Evolutionary conservation across 129 eudicot species (phyloP).

Genomic region (Erigeron canadensis): DNA sequence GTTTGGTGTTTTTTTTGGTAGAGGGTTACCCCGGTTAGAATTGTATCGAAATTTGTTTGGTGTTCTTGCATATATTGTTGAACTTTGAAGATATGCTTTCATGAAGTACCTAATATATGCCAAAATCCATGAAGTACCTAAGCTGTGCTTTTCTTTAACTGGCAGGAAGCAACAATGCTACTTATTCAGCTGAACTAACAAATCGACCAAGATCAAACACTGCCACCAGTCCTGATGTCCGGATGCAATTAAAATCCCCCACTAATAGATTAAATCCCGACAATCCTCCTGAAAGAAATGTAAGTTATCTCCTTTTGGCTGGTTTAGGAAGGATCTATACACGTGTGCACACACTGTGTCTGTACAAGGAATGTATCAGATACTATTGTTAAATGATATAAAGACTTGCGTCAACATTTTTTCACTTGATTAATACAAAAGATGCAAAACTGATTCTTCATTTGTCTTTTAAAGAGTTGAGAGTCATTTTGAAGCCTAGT

Average conservation of each 20-base stretch:
- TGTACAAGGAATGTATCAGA: background rate
- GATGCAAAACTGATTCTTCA: background rate
- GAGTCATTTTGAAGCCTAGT: background rate
- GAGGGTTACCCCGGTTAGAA: too few relatives aligned
- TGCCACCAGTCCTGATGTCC: slow-evolving; percentile 61
- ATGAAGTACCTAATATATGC: background rate
- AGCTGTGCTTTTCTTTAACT: slow-evolving; percentile 23
- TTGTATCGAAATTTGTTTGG: background rate
- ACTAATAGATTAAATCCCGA: slow-evolving; percentile 50
- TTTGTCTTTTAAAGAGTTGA: background rate
- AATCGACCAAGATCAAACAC: slow-evolving; percentile 68
- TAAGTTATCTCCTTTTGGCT: slow-evolving; percentile 29
- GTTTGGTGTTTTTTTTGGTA: background rate
- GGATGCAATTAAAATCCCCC: slow-evolving; percentile 72
- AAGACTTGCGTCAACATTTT: background rate
- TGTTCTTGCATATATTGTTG: background rate
- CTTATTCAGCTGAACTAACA: slow-evolving; percentile 51
- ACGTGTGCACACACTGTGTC: background rate
- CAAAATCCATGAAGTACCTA: slow-evolving; percentile 18
- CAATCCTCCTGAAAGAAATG: slow-evolving; percentile 62
- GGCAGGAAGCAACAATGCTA: slow-evolving; percentile 51
- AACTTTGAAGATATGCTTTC: slow-evolving; percentile 15
- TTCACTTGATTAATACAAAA: background rate
- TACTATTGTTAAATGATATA: background rate
- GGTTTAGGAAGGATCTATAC: background rate